Evolutionary conservation across 441 rosid species (phyloP).

Genomic region (Adansonia rubrostipa): DNA sequence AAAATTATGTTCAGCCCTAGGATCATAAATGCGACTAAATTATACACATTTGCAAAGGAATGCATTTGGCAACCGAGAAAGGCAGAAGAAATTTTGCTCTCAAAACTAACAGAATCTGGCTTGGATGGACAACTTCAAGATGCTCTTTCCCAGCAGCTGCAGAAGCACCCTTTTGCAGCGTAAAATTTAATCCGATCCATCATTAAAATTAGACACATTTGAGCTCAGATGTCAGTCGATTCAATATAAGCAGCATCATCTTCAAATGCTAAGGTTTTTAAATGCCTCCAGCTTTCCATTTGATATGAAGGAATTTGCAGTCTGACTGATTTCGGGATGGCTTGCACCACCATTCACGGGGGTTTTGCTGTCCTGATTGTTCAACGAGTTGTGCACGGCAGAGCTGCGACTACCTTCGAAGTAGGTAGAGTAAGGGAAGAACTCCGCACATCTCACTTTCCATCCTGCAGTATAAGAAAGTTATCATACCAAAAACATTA

Average conservation of each 20-base stretch:
- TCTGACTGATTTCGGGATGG: constrained; percentile 48
- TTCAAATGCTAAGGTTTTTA: constrained; percentile 67
- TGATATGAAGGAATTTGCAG: constrained; percentile 46
- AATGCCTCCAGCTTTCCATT: constrained; percentile 82
- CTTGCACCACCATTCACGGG: constrained; percentile 60
- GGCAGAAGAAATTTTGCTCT: constrained; percentile 29
- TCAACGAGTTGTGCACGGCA: constrained; percentile 51
- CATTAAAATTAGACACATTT: constrained; percentile 9
- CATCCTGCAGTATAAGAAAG: constrained; percentile 63
- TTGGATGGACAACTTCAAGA: constrained; percentile 20
- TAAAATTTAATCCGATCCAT: constrained; percentile 14
- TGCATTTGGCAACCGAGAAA: constrained; percentile 35
- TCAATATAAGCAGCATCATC: constrained; percentile 33
- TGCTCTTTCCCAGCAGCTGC: constrained; percentile 19
- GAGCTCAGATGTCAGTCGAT: constrained; percentile 26
- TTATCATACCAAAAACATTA: background rate
- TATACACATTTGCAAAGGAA: constrained; percentile 68
- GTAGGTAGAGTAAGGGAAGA: constrained; percentile 76
- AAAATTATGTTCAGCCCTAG: constrained; percentile 29
- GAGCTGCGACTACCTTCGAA: constrained; percentile 79
- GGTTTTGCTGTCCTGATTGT: constrained; percentile 47
- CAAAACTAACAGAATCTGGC: constrained; percentile 6
- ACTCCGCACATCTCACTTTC: constrained; percentile 73
- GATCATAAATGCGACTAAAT: constrained; percentile 32
- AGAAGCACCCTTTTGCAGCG: constrained; percentile 9